Base-by-base conservation (phyloP, 1,284 basidiomycete genomes). In the Ganoderma multipileum region DNA sequence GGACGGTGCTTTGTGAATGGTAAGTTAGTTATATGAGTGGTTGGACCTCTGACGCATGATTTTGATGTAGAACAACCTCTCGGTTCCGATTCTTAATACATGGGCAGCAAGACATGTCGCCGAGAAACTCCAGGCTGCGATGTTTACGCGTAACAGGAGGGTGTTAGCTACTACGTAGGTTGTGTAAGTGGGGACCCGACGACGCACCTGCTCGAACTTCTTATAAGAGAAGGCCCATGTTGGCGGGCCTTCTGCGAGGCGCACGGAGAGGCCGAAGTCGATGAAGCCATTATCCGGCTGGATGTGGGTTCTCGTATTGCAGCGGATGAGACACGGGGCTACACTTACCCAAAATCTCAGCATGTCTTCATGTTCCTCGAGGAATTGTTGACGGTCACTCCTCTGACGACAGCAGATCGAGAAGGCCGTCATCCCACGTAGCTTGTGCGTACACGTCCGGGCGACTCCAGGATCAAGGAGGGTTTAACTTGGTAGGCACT, bases 281-380 rank as follows among this genome's bases (percentile, higher is more conserved):
- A 77, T 77, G 65, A 77, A 76, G 66, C n/a, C 72, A 78, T 68
- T 79, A 80, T 20, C 66, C 69, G 4, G 78, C 72, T 0, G 63
- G 57, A 12, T 64, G 52, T 36, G 36, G 36, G 36, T 36, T 4
- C 36, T 36, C 36, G 36, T 36, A 36, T 11, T 41, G 39, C 16
- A 1, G 39, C 11, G 39, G 39, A 14, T 14, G 14, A 14, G 16
- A 41, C 16, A n/a, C n/a, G 33, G 7, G 33, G 3, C 33, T 33
- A 33, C 33, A 33, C 33, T 33, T 70, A 70, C 3, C 69, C 60
- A 18, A 36, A 3, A 55, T n/a, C 69, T 16, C 1, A 70, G 61
- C 1, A 26, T 1, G n/a, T 67, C 67, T 5, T 65, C 68, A 47
- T 41, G 50, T 6, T 42, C 20, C n/a, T 41, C 8, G 7, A 69